Base-by-base conservation (phyloP, 176 grass and related monocot genomes). In the Aegilops sharonensis region DNA sequence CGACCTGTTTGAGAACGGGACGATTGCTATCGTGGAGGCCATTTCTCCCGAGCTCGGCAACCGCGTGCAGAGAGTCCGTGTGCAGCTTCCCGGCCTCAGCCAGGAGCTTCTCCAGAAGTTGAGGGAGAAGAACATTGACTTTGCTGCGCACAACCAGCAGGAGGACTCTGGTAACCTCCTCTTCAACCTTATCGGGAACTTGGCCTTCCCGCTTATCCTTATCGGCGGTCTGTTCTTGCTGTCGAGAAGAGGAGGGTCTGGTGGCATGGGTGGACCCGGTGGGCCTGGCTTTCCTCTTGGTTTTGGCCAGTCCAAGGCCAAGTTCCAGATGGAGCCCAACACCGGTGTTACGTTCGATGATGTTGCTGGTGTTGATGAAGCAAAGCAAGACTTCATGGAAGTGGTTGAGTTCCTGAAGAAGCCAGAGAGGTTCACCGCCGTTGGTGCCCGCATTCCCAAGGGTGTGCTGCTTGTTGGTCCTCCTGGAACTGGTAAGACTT, bases 241-340 rank as follows among this genome's bases (percentile, higher is more conserved):
- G 72, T 98, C 96, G 31, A 98, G 96, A 82, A 89, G 93, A 81
- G 93, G 79, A 36, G 92, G 81, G 17, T 90, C 90, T 9, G 95
- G 93, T 82, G 95, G 95, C 27, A 87, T 95, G 88, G 96, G 96
- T 85, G 96, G 93, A 18, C 96, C 96, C 7, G 91, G 91, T 20
- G 93, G 96, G 12, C 96, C 96, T 79, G 96, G 96, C 9, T 95
- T 95, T 70, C 96, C 96, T 6, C 96, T 98, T 84, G 88, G 86
- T 24, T 91, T 98, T 72, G 93, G 96, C 68, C 96, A 98, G 62
- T 98, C 96, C 70, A 91, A 66, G 78, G 96, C 96, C 90, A 98
- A 98, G 90, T 98, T 98, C 78, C 96, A 98, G 86, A 98, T 98
- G 96, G 96, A 98, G 65, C 96, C 96, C 36, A 98, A 98, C 86